Evolutionary conservation across 2,329 filamentous ascomycete genomes (phyloP).

Genomic region (Colletotrichum somersetense): DNA sequence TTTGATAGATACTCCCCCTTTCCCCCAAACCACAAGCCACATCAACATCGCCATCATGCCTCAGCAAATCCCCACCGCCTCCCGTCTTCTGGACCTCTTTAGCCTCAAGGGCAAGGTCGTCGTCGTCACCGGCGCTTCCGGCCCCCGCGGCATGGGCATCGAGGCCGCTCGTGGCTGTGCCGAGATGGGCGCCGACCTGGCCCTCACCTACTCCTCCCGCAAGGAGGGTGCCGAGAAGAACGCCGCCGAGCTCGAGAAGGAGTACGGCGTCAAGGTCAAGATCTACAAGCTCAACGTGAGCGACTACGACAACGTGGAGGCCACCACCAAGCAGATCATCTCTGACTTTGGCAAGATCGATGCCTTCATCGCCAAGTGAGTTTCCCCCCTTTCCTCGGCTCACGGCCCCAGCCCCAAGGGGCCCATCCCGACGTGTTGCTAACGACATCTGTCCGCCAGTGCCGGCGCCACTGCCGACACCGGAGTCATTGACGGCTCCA

Average conservation of each 20-base stretch:
- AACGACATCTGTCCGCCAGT: constrained; percentile 44
- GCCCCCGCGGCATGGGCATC: constrained; percentile 78
- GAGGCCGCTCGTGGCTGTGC: constrained; percentile 77
- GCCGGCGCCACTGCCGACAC: constrained; percentile 77
- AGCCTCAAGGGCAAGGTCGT: constrained; percentile 80
- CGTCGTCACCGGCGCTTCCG: constrained; percentile 77
- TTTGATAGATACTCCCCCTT: constrained; percentile 14
- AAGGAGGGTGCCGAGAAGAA: constrained; percentile 77
- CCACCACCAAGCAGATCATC: constrained; percentile 72
- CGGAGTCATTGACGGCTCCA: constrained; percentile 75
- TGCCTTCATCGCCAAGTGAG: constrained; percentile 81
- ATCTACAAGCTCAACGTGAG: constrained; percentile 72
- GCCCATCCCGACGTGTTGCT: constrained; percentile 3
- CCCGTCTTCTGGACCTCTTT: constrained; percentile 74
- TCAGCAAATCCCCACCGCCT: constrained; percentile 63
- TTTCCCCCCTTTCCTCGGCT: constrained; percentile 44
- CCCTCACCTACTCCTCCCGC: constrained; percentile 78
- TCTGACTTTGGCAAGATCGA: constrained; percentile 81
- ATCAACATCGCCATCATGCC: constrained; percentile 24
- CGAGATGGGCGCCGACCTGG: constrained; percentile 78
- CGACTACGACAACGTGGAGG: constrained; percentile 64
- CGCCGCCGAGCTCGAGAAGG: constrained; percentile 71
- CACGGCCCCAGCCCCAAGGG: neutral
- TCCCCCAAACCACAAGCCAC: neutral
- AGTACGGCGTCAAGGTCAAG: constrained; percentile 76